Base-by-base conservation (phyloP, 2,329 filamentous ascomycete genomes). In the Colletotrichum destructivum region DNA sequence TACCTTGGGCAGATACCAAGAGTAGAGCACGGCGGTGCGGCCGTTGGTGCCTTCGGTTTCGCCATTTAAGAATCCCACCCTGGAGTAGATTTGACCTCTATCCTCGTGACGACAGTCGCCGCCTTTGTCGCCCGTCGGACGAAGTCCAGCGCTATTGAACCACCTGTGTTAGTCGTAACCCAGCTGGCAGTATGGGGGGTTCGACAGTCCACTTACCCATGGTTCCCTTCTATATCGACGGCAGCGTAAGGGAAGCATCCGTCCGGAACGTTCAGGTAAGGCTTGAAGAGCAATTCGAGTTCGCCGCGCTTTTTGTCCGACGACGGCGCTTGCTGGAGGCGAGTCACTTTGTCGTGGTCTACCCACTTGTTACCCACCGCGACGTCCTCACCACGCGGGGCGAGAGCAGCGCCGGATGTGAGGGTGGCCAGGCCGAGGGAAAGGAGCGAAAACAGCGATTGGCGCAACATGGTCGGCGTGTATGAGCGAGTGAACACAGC, bases 1-100 rank as follows among this genome's bases (percentile, higher is more conserved):
- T 49, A 64, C 4, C 51, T 68, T 68, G 40, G 66, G 66, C n/a
- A 63, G 26, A 4, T 68, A 68, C 66, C 66, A 68, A 3, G 59
- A 49, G 8, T 68, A 68, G 2, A 68, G 5, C 16, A 68, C 35
- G 11, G 16, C 66, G n/a, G 40, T 54, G 6, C 59, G 49, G 4
- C 18, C 21, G 26, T 57, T 63, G 11, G 49, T 26, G 26, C 26
- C 4, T 26, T 26, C 26, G 26, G 26, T 4, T 3, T 4, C 1
- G 4, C 26, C 26, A 4, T 26, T 26, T 1, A 26, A 68, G 42
- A 15, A 16, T 56, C 66, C 66, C 1, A 64, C 31, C 38, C 66
- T n/a, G 15, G 31, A 35, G 42, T 68, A 68, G 18, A 69, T 3
- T 35, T 69, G 60, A 11, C 51, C 51, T 15, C 47, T 64, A 4